These are phyloP conservation scores for Bipolaris zeicola DNA, from an alignment of 2,329 filamentous ascomycete genomes.

Conservation along the genomic window DNA sequence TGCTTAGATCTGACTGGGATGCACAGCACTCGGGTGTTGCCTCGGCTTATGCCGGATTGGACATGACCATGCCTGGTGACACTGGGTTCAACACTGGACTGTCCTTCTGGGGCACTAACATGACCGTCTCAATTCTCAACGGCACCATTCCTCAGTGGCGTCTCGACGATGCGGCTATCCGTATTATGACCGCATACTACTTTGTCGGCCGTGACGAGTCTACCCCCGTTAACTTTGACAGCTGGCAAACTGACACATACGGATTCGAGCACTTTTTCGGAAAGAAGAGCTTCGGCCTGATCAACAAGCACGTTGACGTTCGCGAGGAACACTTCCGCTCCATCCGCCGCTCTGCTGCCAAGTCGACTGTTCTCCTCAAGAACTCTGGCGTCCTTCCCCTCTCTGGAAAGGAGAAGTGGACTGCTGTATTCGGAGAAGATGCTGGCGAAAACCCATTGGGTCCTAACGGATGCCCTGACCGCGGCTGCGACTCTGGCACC, in stretches of 20 bases:
- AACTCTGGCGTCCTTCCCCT: constrained; percentile 55
- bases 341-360: constrained; percentile 77
- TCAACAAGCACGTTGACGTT: constrained; percentile 86
- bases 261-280: constrained; percentile 70
- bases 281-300: constrained; percentile 65
- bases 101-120: constrained; percentile 83
- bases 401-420: constrained; percentile 52
- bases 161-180: constrained; percentile 88
- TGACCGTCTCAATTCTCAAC: constrained; percentile 86
- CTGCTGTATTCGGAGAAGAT: constrained; percentile 58
- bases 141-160: constrained; percentile 87
- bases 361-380: constrained; percentile 87
- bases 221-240: constrained; percentile 78
- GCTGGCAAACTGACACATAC: constrained; percentile 80
- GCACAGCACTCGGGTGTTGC: constrained; percentile 73
- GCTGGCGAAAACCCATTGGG: constrained; percentile 54
- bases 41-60: constrained; percentile 72
- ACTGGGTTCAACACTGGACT: constrained; percentile 73
- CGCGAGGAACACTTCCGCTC: constrained; percentile 71
- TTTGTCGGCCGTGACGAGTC: constrained; percentile 63
- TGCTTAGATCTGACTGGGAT: constrained; percentile 67
- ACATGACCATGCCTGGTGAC: constrained; percentile 87
- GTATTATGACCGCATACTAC: constrained; percentile 73
- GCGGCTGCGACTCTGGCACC: constrained; percentile 54
- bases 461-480: constrained; percentile 55